These are phyloP conservation scores for Cadophora sp. DNA, from an alignment of 2,329 filamentous ascomycete genomes.

Conservation along the genomic window DNA sequence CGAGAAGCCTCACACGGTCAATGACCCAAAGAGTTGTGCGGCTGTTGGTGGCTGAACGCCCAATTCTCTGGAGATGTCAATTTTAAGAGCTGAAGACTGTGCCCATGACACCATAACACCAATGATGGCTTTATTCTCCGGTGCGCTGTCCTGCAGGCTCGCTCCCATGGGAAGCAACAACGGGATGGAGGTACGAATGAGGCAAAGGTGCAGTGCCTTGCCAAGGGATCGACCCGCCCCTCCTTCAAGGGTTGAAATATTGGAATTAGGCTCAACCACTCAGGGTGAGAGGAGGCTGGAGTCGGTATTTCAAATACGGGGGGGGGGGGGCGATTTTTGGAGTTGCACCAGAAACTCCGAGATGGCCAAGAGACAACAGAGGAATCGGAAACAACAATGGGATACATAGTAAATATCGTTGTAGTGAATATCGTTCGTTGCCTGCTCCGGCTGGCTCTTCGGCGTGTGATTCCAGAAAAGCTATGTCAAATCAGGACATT, in stretches of 20 bases:
- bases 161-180: neutral
- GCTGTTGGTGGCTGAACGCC: neutral
- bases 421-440: too few relatives aligned
- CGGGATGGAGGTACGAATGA: slow-evolving; percentile 6
- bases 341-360: too few relatives aligned
- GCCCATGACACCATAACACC: slow-evolving; percentile 13
- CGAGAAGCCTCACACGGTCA: neutral
- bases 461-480: neutral
- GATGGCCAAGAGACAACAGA: too few relatives aligned
- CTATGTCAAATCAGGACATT: neutral
- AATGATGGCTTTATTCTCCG: slow-evolving; percentile 2
- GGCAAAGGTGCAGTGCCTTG: neutral
- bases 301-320: neutral
- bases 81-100: neutral
- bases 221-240: slow-evolving; percentile 17
- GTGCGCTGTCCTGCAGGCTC: slow-evolving; percentile 7
- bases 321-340: too few relatives aligned
- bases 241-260: slow-evolving; percentile 6
- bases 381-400: too few relatives aligned
- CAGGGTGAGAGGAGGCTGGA: neutral
- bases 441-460: too few relatives aligned
- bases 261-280: slow-evolving; percentile 10
- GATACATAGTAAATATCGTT: too few relatives aligned
- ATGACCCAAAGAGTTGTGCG: neutral
- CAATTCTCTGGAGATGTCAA: neutral